phyloP scores from a whole-genome alignment of 148 eudicot species.

The Chenopodium berlandieri region DNA sequence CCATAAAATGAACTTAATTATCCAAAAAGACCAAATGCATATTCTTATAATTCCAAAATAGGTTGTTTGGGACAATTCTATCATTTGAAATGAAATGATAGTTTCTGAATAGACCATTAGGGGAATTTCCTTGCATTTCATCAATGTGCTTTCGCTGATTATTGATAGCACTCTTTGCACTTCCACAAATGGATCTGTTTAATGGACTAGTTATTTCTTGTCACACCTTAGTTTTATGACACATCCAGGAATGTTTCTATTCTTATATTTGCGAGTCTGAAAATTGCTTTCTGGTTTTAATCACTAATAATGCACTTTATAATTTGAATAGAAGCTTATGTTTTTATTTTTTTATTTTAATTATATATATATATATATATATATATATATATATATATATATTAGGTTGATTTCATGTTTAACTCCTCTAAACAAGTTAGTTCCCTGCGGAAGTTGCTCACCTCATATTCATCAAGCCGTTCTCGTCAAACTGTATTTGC shows the following conservation, averaged over 20 bases:
- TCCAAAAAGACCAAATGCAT: no score
- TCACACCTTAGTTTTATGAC: not conserved
- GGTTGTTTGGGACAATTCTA: no score
- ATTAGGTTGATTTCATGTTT: slow-evolving; percentile 92
- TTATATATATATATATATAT: no score
- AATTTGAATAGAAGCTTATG: slow-evolving; percentile 12
- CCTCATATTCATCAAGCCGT: slow-evolving; percentile 57
- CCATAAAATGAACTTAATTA: no score
- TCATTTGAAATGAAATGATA: no score
- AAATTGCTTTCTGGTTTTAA: slow-evolving; percentile 1
- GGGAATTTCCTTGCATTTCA: not conserved
- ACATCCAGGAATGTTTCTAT: not conserved
- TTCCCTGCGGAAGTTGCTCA: slow-evolving; percentile 69
- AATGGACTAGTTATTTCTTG: not conserved
- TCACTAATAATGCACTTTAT: slow-evolving; percentile 6
- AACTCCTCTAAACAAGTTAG: slow-evolving; percentile 74
- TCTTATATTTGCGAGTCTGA: not conserved
- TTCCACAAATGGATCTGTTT: not conserved
- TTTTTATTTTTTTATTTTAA: not conserved
- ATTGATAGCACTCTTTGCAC: not conserved
- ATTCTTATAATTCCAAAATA: no score
- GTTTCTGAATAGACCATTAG: no score
- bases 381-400: not conserved
- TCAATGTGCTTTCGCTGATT: not conserved
- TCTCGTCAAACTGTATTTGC: slow-evolving; percentile 91